These are phyloP conservation scores for Erythrobasidium hasegawianum DNA, from an alignment of 1,284 basidiomycete species.

Conservation along the genomic window DNA sequence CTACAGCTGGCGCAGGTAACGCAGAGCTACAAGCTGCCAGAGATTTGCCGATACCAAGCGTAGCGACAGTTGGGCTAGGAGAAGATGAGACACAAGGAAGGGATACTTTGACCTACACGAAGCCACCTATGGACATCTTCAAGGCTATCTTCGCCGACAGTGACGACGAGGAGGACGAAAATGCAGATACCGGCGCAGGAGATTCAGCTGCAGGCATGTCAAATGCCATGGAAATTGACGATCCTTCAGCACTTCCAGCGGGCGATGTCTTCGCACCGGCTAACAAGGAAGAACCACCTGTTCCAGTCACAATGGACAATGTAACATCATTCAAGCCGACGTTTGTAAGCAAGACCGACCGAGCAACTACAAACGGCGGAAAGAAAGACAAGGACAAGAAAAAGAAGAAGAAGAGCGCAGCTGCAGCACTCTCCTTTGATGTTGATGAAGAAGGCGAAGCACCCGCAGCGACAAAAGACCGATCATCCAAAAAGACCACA, in stretches of 20 bases:
- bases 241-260: constrained; percentile 20
- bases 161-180: constrained; percentile 44
- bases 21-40: constrained; percentile 37
- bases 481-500: constrained; percentile 49
- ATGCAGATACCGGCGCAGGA: not conserved
- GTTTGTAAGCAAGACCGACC: constrained; percentile 54
- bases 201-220: not conserved
- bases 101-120: constrained; percentile 79
- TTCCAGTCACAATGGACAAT: constrained; percentile 25
- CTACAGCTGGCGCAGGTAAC: not conserved
- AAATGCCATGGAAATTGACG: constrained; percentile 34
- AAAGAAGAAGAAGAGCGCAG: constrained; percentile 52
- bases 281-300: constrained; percentile 2
- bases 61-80: constrained; percentile 66
- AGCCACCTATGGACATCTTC: constrained; percentile 87
- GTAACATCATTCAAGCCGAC: constrained; percentile 67
- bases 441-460: constrained; percentile 54
- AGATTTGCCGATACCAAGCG: constrained; percentile 39
- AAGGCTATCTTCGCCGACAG: constrained; percentile 58
- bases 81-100: constrained; percentile 81
- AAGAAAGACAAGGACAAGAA: constrained; percentile 43
- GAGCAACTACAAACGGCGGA: constrained; percentile 7
- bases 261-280: constrained; percentile 10
- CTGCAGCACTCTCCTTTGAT: constrained; percentile 47
- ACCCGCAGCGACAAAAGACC: constrained; percentile 56